phyloP scores from a whole-genome alignment of 768 basidiomycete species.

The Pleurotus djamor region DNA sequence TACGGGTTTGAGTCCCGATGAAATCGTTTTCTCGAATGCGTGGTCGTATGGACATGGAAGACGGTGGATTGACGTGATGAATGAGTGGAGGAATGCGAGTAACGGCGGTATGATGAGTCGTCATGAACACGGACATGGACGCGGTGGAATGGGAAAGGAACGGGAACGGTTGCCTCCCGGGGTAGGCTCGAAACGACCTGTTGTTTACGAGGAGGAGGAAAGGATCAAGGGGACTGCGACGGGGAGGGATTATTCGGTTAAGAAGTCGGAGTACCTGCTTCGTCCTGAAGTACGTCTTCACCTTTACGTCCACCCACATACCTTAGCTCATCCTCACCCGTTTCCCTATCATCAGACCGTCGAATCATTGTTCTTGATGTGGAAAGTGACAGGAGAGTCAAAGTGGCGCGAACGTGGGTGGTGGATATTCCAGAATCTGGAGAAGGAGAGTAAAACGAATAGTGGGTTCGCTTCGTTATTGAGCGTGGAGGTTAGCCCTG shows the following conservation, averaged over 20 bases:
- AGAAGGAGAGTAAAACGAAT: slow-evolving; percentile 53
- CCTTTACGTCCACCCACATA: neutral
- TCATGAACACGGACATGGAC: too few relatives aligned
- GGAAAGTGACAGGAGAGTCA: slow-evolving; percentile 63
- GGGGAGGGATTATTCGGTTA: slow-evolving; percentile 53
- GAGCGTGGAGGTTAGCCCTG: slow-evolving; percentile 42
- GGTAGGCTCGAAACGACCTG: slow-evolving; percentile 32
- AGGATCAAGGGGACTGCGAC: slow-evolving; percentile 18
- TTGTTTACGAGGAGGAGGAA: slow-evolving; percentile 28
- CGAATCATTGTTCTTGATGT: slow-evolving; percentile 71
- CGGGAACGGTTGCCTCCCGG: slow-evolving; percentile 48
- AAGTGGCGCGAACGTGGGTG: slow-evolving; percentile 74
- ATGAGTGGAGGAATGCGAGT: slow-evolving; percentile 42
- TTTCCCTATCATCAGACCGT: slow-evolving; percentile 45
- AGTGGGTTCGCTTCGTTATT: slow-evolving; percentile 62
- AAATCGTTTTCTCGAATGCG: slow-evolving; percentile 35
- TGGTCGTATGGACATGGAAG: slow-evolving; percentile 16
- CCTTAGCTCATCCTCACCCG: neutral
- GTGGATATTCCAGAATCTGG: slow-evolving; percentile 66
- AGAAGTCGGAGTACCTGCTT: slow-evolving; percentile 49
- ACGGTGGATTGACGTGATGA: slow-evolving; percentile 49
- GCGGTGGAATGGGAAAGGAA: too few relatives aligned
- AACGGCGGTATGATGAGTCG: slow-evolving; percentile 22
- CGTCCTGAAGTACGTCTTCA: slow-evolving; percentile 62
- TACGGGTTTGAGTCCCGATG: slow-evolving; percentile 68